Percentiles rank a stretch among this genome's conserved stretches.
These are phyloP conservation scores for Saraca asoca DNA, from an alignment of 331 rosid genomes.

Conservation along the genomic window DNA sequence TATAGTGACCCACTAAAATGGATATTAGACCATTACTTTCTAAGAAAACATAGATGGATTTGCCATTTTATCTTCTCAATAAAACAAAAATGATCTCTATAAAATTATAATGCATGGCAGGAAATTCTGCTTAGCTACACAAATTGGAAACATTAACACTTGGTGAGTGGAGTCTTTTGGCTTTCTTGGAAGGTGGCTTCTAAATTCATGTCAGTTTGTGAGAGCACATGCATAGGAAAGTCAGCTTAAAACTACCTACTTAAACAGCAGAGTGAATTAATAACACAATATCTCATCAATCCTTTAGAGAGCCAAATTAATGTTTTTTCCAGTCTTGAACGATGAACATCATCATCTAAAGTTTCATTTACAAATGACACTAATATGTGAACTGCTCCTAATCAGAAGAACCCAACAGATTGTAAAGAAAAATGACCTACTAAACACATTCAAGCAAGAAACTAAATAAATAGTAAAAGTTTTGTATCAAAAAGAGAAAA, in stretches of 20 bases:
- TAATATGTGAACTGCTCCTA: background rate
- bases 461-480: too few relatives aligned
- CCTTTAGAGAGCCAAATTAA: slow-evolving; percentile 14
- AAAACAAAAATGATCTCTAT: background rate
- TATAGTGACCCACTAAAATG: slow-evolving; percentile 81
- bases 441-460: slow-evolving; percentile 18
- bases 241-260: slow-evolving; percentile 3
- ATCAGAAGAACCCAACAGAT: slow-evolving; percentile 12
- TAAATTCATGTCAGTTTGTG: background rate
- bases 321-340: slow-evolving; percentile 1
- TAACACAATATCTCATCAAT: too few relatives aligned
- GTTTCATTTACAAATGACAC: too few relatives aligned
- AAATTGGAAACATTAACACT: slow-evolving; percentile 9
- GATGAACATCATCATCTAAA: too few relatives aligned
- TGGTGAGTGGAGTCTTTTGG: background rate
- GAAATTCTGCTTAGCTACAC: slow-evolving; percentile 14
- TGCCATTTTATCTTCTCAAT: background rate
- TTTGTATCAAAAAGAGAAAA: too few relatives aligned
- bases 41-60: slow-evolving; percentile 19
- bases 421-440: slow-evolving; percentile 9
- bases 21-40: slow-evolving; percentile 27
- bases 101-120: slow-evolving; percentile 11
- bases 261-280: slow-evolving; percentile 10
- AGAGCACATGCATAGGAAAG: slow-evolving; percentile 16
- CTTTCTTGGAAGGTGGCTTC: background rate